Evolutionary conservation across 2,329 filamentous ascomycete genomes (phyloP).

Genomic region (Pseudomassariella vexata): DNA sequence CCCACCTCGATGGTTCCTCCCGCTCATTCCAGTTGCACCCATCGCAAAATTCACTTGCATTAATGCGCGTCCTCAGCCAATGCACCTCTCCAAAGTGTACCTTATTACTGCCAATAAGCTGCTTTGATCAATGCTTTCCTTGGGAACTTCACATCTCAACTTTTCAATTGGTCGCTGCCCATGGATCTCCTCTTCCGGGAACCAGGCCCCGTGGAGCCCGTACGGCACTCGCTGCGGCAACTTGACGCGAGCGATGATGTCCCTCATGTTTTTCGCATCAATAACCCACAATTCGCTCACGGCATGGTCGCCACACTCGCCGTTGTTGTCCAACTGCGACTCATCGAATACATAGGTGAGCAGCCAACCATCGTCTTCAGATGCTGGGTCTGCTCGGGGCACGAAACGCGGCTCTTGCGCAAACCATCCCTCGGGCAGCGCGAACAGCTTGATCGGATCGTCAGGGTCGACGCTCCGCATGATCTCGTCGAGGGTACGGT

Average conservation of each 20-base stretch:
- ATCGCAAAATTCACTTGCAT: background rate
- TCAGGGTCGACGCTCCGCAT: constrained; percentile 34
- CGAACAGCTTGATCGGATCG: constrained; percentile 57
- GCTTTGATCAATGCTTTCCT: constrained; percentile 15
- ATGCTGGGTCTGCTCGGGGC: constrained; percentile 29
- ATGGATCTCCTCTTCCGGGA: constrained; percentile 44
- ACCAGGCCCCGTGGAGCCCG: constrained; percentile 61
- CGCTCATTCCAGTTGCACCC: background rate
- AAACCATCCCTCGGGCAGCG: constrained; percentile 53
- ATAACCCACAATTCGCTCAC: constrained; percentile 64
- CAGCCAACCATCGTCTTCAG: constrained; percentile 63
- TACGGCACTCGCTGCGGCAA: constrained; percentile 66
- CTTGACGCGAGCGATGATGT: constrained; percentile 50
- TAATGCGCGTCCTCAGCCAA: constrained; percentile 13
- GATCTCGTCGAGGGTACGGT: constrained; percentile 46
- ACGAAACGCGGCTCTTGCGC: constrained; percentile 66
- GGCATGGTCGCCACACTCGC: constrained; percentile 36
- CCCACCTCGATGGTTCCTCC: no score
- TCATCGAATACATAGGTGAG: constrained; percentile 68
- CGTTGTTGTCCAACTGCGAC: constrained; percentile 48
- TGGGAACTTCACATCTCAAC: constrained; percentile 12
- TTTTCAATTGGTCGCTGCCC: constrained; percentile 33
- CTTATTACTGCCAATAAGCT: constrained; percentile 18
- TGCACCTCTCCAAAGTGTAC: constrained; percentile 15
- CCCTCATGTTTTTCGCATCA: constrained; percentile 56